These are phyloP conservation scores for Daldinia decipiens DNA, from an alignment of 495 filamentous ascomycete genomes.

Conservation along the genomic window DNA sequence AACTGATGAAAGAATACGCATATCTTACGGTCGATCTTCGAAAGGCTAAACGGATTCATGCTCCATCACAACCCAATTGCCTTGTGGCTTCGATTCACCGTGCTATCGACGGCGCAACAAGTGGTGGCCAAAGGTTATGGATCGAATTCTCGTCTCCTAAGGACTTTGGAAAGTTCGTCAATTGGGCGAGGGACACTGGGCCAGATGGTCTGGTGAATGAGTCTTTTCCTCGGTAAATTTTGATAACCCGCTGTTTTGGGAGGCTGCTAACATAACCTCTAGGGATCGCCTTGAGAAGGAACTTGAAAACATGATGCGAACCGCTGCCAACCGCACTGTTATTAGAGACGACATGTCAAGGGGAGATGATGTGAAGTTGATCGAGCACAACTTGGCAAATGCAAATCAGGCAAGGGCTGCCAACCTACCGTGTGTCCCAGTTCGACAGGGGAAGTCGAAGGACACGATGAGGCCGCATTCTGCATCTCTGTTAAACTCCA, in stretches of 20 bases:
- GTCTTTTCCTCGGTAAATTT: conserved; percentile 23
- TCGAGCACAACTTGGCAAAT: conserved; percentile 33
- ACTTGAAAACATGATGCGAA: conserved; percentile 19
- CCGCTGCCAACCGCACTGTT: conserved; percentile 9
- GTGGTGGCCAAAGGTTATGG: conserved; percentile 25
- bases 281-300: conserved; percentile 36
- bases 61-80: conserved; percentile 9
- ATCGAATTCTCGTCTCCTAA: conserved; percentile 35
- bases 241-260: background rate
- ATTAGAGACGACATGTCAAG: conserved; percentile 5
- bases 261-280: conserved; percentile 19
- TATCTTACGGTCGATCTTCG: conserved; percentile 38
- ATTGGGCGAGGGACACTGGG: conserved; percentile 27
- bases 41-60: background rate
- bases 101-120: conserved; percentile 1
- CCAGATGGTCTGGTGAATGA: background rate
- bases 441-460: conserved; percentile 19
- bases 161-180: conserved; percentile 27
- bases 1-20: conserved; percentile 19
- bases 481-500: conserved; percentile 1
- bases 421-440: background rate
- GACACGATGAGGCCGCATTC: conserved; percentile 24
- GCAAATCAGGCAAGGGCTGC: conserved; percentile 1
- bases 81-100: conserved; percentile 19
- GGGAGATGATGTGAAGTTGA: conserved; percentile 42